Evolutionary conservation across 768 basidiomycete genomes (phyloP), one percentile per base, ranked within the genome.

Genomic region (Boletus eberwhitei): DNA sequence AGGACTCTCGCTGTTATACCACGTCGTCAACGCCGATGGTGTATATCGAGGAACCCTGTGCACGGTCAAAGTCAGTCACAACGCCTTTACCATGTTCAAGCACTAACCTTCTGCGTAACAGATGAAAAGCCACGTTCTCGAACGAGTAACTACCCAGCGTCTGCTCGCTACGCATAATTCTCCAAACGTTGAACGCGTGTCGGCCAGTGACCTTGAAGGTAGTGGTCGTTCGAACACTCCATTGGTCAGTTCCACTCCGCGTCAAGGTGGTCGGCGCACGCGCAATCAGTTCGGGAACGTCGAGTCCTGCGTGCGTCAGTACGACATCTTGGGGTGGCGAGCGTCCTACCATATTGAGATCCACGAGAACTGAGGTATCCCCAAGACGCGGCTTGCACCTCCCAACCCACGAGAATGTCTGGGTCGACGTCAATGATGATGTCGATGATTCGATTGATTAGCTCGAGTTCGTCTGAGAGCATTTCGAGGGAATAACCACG

Each of bases 361-460:
- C 83, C 88, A 39, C 96, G 79, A n/a, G 81, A 80, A 46, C 78
- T 74, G 1, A 97, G 73, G 69, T 93, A 98, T 0, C 95, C 95
- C 96, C 97, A 99, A 7, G 91, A 93, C 3, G 80, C 77, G 19
- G 76, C 75, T 65, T 97, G 93, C 13, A 96, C 78, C 56, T 99
- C 96, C 92, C 93, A 98, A 16, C 96, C 96, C 0, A 83, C 79
- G 8, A 98, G 64, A 38, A 98, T 86, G 68, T 99, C 97, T 0
- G 97, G 97, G 72, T 98, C 93, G 59, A 91, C 73, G 1, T 83
- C 81, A 22, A 82, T 64, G 0, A 97, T 81, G 29, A 84, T 71
- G 65, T 98, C 93, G 26, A 90, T 74, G 8, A 91, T 61, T 34
- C 72, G 71, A 63, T 97, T 95, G 52, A 98, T 73, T 6, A 98